phyloP scores from a whole-genome alignment of 768 basidiomycete species.

The Tulasnella calospora region DNA sequence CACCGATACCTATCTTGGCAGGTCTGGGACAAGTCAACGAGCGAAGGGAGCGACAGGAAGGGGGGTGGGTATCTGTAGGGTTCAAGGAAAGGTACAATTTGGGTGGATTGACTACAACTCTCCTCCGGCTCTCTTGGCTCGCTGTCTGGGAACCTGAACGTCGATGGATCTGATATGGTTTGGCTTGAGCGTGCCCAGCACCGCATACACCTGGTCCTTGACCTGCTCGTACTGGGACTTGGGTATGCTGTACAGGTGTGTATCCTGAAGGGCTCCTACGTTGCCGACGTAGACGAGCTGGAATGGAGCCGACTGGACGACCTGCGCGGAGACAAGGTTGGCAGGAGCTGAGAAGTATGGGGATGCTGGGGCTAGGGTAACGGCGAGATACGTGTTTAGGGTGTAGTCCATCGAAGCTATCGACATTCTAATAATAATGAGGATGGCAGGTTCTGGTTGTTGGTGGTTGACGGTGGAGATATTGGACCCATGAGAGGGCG shows the following conservation, averaged over 20 bases:
- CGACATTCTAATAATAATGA: conserved; percentile 2
- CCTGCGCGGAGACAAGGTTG: neutral
- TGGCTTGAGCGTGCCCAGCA: neutral
- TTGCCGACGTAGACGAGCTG: conserved; percentile 15
- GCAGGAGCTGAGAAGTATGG: conserved; percentile 14
- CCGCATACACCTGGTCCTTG: conserved; percentile 16
- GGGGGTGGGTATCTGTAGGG: neutral
- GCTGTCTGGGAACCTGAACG: conserved; percentile 19
- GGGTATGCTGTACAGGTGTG: conserved; percentile 23
- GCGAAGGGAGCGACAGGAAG: neutral
- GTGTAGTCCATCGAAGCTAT: conserved; percentile 7
- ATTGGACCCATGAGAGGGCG: neutral
- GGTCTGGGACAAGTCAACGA: neutral
- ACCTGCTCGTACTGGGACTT: conserved; percentile 18
- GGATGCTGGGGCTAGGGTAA: conserved; percentile 9
- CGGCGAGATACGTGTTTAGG: conserved; percentile 16
- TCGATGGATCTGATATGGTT: conserved; percentile 11
- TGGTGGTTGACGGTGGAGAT: neutral
- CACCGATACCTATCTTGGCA: neutral
- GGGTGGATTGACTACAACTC: neutral
- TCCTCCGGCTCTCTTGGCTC: conserved; percentile 16
- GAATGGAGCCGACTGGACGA: neutral
- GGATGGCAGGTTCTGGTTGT: neutral
- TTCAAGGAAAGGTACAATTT: neutral
- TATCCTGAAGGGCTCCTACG: conserved; percentile 13